phyloP scores from a whole-genome alignment of 768 basidiomycete species.

The Macrolepiota albuminosa region DNA sequence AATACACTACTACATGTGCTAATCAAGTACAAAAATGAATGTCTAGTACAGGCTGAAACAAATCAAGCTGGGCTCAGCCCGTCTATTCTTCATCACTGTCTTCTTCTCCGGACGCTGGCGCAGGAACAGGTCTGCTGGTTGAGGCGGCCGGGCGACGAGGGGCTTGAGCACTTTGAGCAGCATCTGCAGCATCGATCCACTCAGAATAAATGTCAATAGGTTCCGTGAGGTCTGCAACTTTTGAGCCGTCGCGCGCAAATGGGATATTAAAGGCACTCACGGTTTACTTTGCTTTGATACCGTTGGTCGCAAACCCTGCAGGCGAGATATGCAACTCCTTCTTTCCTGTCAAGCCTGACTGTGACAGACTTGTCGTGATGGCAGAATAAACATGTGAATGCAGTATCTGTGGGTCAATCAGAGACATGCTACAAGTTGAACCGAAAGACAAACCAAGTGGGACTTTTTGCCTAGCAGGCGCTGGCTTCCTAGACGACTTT shows the following conservation, averaged over 20 bases:
- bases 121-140: conserved; percentile 46
- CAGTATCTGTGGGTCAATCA: conserved; percentile 49
- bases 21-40: conserved; percentile 14
- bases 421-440: background rate
- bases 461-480: conserved; percentile 57
- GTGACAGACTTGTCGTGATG: conserved; percentile 88
- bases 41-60: conserved; percentile 10
- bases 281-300: conserved; percentile 84
- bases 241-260: conserved; percentile 5
- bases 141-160: conserved; percentile 56
- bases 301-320: conserved; percentile 86
- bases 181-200: conserved; percentile 88
- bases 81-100: conserved; percentile 48
- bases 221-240: conserved; percentile 68
- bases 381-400: conserved; percentile 85
- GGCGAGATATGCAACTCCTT: conserved; percentile 73
- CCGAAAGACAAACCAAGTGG: conserved; percentile 57
- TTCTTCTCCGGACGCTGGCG: conserved; percentile 39
- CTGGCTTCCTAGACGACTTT: conserved; percentile 82
- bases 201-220: conserved; percentile 88
- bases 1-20: conserved; percentile 10
- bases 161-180: conserved; percentile 59
- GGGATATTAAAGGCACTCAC: conserved; percentile 36
- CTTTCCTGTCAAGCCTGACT: conserved; percentile 81
- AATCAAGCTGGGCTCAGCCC: conserved; percentile 4